Percentiles rank a stretch among this genome's conserved stretches.
These are phyloP conservation scores for Akanthomyces muscarius DNA, from an alignment of 2,329 filamentous ascomycete species.

Conservation along the genomic window DNA sequence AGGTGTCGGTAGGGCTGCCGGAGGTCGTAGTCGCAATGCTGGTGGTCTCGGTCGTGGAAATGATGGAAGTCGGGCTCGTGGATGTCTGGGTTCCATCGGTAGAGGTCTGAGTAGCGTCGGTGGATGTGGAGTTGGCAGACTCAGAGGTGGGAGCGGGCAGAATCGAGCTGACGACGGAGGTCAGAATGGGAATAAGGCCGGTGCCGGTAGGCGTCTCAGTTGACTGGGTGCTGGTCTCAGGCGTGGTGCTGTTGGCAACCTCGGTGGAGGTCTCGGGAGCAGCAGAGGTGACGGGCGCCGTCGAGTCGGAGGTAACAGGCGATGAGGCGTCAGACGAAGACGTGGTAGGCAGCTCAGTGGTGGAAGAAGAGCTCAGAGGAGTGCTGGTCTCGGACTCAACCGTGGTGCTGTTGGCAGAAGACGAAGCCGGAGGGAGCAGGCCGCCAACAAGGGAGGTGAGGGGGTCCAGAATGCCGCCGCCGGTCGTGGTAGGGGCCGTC, in stretches of 20 bases:
- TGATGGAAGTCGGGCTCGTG: neutral
- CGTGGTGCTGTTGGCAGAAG: slow-evolving; percentile 14
- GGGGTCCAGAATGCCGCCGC: slow-evolving; percentile 23
- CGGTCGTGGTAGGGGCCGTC: slow-evolving; percentile 10
- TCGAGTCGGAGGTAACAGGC: neutral
- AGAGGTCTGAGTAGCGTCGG: neutral
- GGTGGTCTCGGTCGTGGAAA: neutral
- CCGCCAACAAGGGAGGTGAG: slow-evolving; percentile 23
- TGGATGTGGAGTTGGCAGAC: neutral
- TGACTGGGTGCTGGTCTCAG: neutral
- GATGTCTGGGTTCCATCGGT: neutral
- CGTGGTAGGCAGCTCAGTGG: neutral
- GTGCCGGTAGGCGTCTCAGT: neutral
- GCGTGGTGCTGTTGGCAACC: slow-evolving; percentile 7
- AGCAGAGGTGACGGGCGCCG: neutral
- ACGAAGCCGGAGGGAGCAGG: slow-evolving; percentile 19
- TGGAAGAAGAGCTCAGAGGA: neutral
- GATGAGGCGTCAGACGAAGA: neutral
- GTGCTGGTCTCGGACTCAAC: neutral
- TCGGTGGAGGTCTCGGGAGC: slow-evolving; percentile 2
- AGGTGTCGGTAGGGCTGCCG: slow-evolving; percentile 19
- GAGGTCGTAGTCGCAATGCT: slow-evolving; percentile 15
- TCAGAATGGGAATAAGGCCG: neutral
- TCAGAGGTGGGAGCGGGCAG: neutral
- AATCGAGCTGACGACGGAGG: slow-evolving; percentile 16